Evolutionary conservation across 169 alveolate species (phyloP), one percentile per base, ranked within the genome.

Genomic region (Toxoplasma gondii): DNA sequence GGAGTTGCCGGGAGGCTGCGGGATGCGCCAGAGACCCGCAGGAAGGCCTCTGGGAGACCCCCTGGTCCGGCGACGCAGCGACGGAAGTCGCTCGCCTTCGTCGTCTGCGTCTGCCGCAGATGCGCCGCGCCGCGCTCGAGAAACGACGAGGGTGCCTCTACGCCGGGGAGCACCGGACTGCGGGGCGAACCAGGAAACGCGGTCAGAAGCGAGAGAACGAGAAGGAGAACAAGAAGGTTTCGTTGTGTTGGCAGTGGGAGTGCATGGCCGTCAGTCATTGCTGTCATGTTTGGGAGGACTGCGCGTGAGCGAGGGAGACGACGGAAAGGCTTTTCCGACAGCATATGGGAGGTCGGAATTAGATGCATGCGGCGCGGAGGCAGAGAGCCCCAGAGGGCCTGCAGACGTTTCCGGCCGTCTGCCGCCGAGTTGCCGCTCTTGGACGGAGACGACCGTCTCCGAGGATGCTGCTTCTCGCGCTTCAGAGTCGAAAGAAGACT

Each of bases 241-340:
- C 22, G 84, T 74, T 4, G 84, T 74, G 84, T n/a, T 74, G 43
- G 84, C 84, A 34, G 84, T 74, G 43, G 84, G 84, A 17, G 84
- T 74, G 27, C 39, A 74, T n/a, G 84, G 45, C 24, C 39, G 43
- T 7, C 39, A 22, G 74, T 16, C 84, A n/a, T 16, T 31, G 45
- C 22, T 74, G 24, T 74, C 84, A 24, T 36, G 39, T 16, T n/a
- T 74, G 24, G 27, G 44, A 22, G 45, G 43, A 5, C 44, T 74
- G 12, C 44, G 84, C 84, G 84, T 74, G 38, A 31, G 29, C 74
- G 74, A 64, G n/a, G 74, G 74, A 16, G 29, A 4, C 9, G 74
- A 64, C 4, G 29, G n/a, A 64, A 4, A 64, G 58, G 22, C 12
- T 49, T 49, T 12, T 49, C 12, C 58, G 58, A 49, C 58, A 7